Evolutionary conservation across 192 early-diverging fungal genomes (phyloP).

Genomic region (Backusella sp.): DNA sequence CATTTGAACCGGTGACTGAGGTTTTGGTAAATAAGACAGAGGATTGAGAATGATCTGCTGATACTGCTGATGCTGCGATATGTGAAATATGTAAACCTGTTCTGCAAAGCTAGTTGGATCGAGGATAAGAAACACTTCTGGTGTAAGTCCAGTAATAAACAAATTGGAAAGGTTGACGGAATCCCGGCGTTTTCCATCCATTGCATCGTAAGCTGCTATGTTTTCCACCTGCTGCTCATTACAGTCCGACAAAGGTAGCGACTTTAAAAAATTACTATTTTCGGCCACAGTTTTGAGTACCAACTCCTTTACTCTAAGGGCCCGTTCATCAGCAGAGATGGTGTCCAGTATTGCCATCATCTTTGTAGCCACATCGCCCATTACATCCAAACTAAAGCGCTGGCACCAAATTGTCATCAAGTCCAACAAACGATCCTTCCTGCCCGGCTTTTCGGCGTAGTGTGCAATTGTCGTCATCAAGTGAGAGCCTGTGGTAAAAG

Average conservation of each 20-base stretch:
- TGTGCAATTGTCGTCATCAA: conserved; percentile 12
- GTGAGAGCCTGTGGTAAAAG: conserved; percentile 34
- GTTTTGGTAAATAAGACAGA: conserved; percentile 32
- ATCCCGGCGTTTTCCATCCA: not conserved
- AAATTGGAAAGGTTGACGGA: conserved; percentile 48
- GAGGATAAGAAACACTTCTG: conserved; percentile 59
- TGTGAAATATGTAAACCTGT: conserved; percentile 71
- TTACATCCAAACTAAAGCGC: conserved; percentile 28
- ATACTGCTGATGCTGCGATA: conserved; percentile 20
- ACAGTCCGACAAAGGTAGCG: not conserved
- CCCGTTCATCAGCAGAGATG: not conserved
- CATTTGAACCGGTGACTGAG: conserved; percentile 31
- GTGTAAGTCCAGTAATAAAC: conserved; percentile 59
- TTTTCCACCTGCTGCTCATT: conserved; percentile 4
- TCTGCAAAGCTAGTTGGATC: conserved; percentile 60
- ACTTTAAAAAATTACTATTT: not conserved
- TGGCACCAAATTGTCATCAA: conserved; percentile 37
- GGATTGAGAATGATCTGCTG: conserved; percentile 24
- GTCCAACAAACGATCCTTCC: not conserved
- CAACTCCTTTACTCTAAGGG: not conserved
- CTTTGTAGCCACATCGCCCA: conserved; percentile 31
- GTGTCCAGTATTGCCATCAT: conserved; percentile 29
- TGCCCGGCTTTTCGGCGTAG: not conserved
- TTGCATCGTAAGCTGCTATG: not conserved
- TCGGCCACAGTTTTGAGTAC: conserved; percentile 15